Evolutionary conservation across 306 rosid genomes (phyloP).

Genomic region (Canavalia ensiformis): DNA sequence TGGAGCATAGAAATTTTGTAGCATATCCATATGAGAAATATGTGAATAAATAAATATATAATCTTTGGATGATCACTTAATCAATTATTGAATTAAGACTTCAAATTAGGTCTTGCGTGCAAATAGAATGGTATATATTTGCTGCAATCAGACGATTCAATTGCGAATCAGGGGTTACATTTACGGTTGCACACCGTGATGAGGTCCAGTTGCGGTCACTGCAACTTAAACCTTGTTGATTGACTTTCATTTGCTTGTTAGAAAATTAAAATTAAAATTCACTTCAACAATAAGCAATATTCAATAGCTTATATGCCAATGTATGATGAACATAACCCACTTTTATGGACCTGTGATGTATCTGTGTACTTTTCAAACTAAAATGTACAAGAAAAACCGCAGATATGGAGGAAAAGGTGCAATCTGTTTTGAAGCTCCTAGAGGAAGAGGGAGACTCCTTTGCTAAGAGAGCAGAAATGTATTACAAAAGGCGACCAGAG

Average conservation of each 20-base stretch:
- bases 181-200: background rate
- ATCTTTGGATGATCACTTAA: conserved; percentile 2
- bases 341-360: background rate
- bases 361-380: conserved; percentile 32
- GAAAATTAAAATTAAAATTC: background rate
- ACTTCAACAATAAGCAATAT: background rate
- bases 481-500: conserved; percentile 87
- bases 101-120: conserved; percentile 1
- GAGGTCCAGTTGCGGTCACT: background rate
- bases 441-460: conserved; percentile 91
- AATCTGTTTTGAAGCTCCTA: conserved; percentile 61
- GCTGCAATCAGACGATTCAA: conserved; percentile 27
- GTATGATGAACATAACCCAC: conserved; percentile 20
- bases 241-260: background rate
- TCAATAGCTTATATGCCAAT: conserved; percentile 26
- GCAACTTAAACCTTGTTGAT: background rate
- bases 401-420: conserved; percentile 95
- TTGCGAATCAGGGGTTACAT: too few species aligned
- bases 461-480: conserved; percentile 94
- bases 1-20: conserved; percentile 14
- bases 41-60: background rate
- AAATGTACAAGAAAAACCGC: conserved; percentile 46
- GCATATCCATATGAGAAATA: conserved; percentile 16
- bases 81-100: background rate
- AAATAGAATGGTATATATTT: background rate